A percentile compares a stretch with the other conserved stretches of the same genome.
Conservation (phyloP, 805 yeast species). For the Starmera amethionina region DNA sequence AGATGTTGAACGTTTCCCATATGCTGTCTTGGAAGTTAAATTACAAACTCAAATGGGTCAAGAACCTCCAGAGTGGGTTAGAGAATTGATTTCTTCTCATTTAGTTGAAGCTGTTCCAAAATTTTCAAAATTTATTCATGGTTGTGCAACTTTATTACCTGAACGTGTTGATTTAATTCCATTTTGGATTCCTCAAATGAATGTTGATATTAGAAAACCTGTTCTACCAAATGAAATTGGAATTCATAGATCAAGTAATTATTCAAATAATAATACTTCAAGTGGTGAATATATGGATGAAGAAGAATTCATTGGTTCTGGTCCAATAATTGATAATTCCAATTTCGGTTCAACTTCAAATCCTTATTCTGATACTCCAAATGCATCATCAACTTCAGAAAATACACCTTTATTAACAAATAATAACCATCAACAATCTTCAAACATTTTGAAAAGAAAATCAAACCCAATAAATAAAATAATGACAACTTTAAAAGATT, state of each 20-base stretch:
- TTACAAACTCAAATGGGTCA: slow-evolving; percentile 97
- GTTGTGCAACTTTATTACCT: slow-evolving; percentile 85
- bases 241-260: slow-evolving; percentile 16
- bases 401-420: slow-evolving; percentile 20
- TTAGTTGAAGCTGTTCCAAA: slow-evolving; percentile 97
- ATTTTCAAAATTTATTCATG: slow-evolving; percentile 95
- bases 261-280: slow-evolving; percentile 21
- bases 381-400: slow-evolving; percentile 6
- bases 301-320: slow-evolving; percentile 49
- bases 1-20: slow-evolving; percentile 91
- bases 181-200: slow-evolving; percentile 98
- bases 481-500: slow-evolving; percentile 26
- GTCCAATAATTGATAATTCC: slow-evolving; percentile 12
- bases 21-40: slow-evolving; percentile 95
- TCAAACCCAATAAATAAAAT: slow-evolving; percentile 13
- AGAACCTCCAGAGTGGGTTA: slow-evolving; percentile 97
- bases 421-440: not conserved
- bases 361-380: slow-evolving; percentile 7
- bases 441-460: slow-evolving; percentile 1
- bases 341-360: slow-evolving; percentile 3
- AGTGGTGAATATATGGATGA: slow-evolving; percentile 57
- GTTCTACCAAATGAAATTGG: slow-evolving; percentile 27
- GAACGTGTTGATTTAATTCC: slow-evolving; percentile 80
- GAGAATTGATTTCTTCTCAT: slow-evolving; percentile 84
- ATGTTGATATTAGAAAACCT: slow-evolving; percentile 88